Evolutionary conservation across 106 monocot genomes (phyloP), one percentile per base, ranked within the genome.

Genomic region (Dendrobium chrysotoxum): DNA sequence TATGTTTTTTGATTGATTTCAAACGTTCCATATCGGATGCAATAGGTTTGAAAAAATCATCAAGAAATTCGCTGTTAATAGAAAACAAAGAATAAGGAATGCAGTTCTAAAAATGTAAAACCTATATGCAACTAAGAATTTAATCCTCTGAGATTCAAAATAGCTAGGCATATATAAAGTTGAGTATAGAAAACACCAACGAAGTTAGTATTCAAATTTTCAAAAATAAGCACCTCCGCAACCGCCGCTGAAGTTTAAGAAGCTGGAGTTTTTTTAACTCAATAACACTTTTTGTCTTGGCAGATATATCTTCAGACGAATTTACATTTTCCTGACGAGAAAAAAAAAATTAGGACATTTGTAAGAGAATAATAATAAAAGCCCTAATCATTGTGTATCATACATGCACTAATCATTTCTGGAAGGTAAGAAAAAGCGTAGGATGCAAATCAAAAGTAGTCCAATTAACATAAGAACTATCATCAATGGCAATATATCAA

Each of bases 181-280:
- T 72, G 7, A 53, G 30, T 18, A 6, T 13, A 78, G 23, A 66
- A 45, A 65, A 26, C 76, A 64, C 6, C 6, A 30, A 7, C 3
- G 25, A 71, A 50, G 35, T 75, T 65, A 73, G 39, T 16, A 86
- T 35, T 18, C 66, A 79, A 83, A 4, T 50, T 61, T 31, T 50
- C 31, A 77, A 9, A 35, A 12, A 74, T 75, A 71, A 0, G 20
- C 17, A 99, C 99, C 95, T 91, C 74, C 99, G 91, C 61, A 99
- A 75, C 82, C 93, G 91, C 23, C 88, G 89, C 53, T 99, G 99
- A 54, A 99, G 90, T 75, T 83, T 86, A 44, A 95, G 87, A 85
- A 99, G 93, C 83, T 99, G 99, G 82, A 99, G 92, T 66, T 99
- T 99, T 82, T 99, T 99, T 84, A 99, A 82, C 82, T 99, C 93